Percentiles rank a stretch among this genome's conserved stretches.
Evolutionary conservation across 257 asterid genomes (phyloP).

Genomic region (Solanum chilense): DNA sequence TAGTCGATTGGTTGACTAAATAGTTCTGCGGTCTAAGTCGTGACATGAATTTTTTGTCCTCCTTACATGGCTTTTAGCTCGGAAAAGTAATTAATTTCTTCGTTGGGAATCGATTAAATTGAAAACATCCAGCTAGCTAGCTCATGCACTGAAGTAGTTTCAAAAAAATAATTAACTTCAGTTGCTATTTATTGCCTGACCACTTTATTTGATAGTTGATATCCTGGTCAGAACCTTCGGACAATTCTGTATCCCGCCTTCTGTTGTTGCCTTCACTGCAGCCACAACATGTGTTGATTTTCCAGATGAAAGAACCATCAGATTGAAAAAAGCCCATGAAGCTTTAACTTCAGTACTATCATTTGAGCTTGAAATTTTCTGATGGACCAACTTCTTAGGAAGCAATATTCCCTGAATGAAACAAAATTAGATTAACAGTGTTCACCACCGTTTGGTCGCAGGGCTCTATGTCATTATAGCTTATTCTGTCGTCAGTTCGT

Average conservation of each 20-base stretch:
- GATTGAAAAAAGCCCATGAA: background rate
- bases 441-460: background rate
- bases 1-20: background rate
- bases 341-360: background rate
- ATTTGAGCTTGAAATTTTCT: background rate
- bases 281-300: background rate
- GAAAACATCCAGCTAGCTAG: background rate
- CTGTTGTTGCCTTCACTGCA: background rate
- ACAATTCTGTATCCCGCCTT: background rate
- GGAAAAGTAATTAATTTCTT: background rate
- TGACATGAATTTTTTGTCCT: background rate
- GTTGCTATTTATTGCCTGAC: background rate
- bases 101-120: background rate
- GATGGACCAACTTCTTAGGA: background rate
- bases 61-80: background rate
- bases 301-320: background rate
- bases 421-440: background rate
- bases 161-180: background rate
- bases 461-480: background rate
- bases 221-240: background rate
- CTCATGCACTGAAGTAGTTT: background rate
- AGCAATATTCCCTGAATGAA: background rate
- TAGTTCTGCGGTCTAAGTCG: background rate
- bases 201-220: background rate
- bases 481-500: background rate